Percentiles rank a stretch among this genome's conserved stretches.
Evolutionary conservation across 1,284 basidiomycete genomes (phyloP).

Genomic region (Boletus semigastroideus): DNA sequence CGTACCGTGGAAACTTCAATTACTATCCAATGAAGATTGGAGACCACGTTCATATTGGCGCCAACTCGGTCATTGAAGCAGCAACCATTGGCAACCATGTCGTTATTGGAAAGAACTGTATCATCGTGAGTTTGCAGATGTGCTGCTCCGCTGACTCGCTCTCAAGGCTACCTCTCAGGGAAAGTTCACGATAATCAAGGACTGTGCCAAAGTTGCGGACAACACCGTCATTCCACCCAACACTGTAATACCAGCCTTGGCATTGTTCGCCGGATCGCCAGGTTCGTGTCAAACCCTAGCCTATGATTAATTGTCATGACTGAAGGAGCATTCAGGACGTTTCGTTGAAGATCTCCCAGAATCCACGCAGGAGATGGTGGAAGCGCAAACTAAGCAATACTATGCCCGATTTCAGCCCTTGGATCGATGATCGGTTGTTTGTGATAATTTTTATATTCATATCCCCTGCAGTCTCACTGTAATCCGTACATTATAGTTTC

Average conservation of each 20-base stretch:
- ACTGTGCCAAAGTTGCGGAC: constrained; percentile 87
- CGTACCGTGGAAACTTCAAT: constrained; percentile 89
- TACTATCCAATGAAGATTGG: constrained; percentile 98
- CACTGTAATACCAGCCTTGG: constrained; percentile 88
- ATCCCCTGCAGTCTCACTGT: constrained; percentile 3
- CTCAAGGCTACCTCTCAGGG: constrained; percentile 57
- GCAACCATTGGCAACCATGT: constrained; percentile 94
- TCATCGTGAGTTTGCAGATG: constrained; percentile 68
- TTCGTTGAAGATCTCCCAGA: constrained; percentile 87
- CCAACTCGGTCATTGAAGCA: constrained; percentile 87
- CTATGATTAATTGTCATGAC: neutral
- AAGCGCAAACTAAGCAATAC: constrained; percentile 75
- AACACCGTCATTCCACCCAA: constrained; percentile 90
- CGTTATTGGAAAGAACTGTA: constrained; percentile 92
- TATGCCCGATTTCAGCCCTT: constrained; percentile 64
- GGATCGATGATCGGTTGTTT: constrained; percentile 32
- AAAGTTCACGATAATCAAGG: constrained; percentile 96
- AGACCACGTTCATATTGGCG: constrained; percentile 92
- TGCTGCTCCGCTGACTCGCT: neutral
- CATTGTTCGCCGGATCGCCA: constrained; percentile 87
- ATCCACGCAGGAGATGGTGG: constrained; percentile 81
- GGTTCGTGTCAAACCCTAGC: constrained; percentile 44
- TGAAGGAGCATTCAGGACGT: constrained; percentile 50
- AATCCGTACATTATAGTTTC: constrained; percentile 3
- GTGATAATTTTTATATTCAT: neutral